phyloP scores from a whole-genome alignment of 192 early-diverging fungal species.

The Coemansia sp. region DNA sequence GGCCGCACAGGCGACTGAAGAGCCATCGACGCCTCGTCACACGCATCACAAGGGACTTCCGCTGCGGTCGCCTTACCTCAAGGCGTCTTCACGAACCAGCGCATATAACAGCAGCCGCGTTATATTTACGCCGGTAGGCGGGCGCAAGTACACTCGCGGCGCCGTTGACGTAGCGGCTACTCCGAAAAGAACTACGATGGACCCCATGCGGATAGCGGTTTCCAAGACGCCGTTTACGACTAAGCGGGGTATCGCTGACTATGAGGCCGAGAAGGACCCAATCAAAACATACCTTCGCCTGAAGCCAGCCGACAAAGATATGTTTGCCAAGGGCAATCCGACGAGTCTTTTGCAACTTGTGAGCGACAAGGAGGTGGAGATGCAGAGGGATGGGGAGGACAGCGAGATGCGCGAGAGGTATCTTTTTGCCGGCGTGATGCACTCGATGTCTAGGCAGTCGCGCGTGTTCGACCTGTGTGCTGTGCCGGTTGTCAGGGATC shows the following conservation, averaged over 20 bases:
- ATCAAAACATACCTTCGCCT: constrained; percentile 51
- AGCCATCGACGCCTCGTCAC: constrained; percentile 1
- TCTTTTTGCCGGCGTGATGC: constrained; percentile 61
- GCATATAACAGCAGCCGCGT: constrained; percentile 44
- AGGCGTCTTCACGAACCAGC: neutral
- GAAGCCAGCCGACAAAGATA: constrained; percentile 20
- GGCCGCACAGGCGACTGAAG: no score
- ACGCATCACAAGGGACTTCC: constrained; percentile 1
- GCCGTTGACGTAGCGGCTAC: constrained; percentile 21
- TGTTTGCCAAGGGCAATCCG: constrained; percentile 9
- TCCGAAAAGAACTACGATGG: constrained; percentile 13
- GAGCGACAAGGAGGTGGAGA: constrained; percentile 52
- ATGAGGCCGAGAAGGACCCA: constrained; percentile 46
- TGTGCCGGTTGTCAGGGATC: constrained; percentile 56
- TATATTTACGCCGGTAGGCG: constrained; percentile 34
- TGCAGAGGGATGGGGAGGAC: constrained; percentile 12
- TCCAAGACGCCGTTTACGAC: constrained; percentile 51
- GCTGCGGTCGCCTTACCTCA: neutral
- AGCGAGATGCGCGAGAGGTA: constrained; percentile 37
- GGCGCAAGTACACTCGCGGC: constrained; percentile 39
- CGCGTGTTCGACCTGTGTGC: constrained; percentile 60
- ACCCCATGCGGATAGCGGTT: constrained; percentile 25
- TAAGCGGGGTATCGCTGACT: constrained; percentile 25
- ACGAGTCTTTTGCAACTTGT: constrained; percentile 37
- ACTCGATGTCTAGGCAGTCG: constrained; percentile 46